Evolutionary conservation across 1,139 yeast species (phyloP), one percentile per base, ranked within the genome.

Genomic region (Taphrina betulina): DNA sequence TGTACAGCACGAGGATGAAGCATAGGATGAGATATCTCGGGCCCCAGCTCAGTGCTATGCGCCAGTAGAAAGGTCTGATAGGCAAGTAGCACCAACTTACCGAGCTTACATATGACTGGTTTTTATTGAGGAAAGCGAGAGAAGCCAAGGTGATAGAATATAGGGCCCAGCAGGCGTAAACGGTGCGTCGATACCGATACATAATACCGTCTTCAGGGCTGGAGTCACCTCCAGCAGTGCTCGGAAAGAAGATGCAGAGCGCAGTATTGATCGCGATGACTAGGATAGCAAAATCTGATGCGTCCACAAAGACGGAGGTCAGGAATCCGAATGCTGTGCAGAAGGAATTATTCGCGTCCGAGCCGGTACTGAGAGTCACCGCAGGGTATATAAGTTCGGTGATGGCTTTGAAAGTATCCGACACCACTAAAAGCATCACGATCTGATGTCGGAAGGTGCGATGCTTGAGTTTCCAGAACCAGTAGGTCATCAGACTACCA

Each of bases 191-290:
- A 65, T 73, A 78, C 48, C 74, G 73, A 67, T 80, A 85, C 16
- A 89, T 73, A 0, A 96, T 96, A 41, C 95, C 95, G 69, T 85
- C 52, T 12, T 46, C 31, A 40, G 58, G 53, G 5, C 58, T 92
- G 17, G 77, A 69, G 53, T 74, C 72, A 16, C 29, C 16, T 5
- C 44, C 43, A 19, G 70, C 69, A 10, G 74, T 70, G 71, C 67
- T 63, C 0, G 94, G 88, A 60, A 73, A 73, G 68, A 86, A 86
- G 17, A 89, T 83, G 29, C 88, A 72, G 43, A 89, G 68, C 38
- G 82, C 88, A 5, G 92, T 84, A 68, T 89, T 96, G 19, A 88
- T 69, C 1, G 96, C 95, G 70, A 89, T 84, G 31, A 86, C 78
- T 43, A 88, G 71, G 50, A 89, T 89, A 23, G 95, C 94, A 42